These are phyloP conservation scores for Globisporangium sylvaticum DNA, from an alignment of 352 stramenopile species.

Conservation along the genomic window DNA sequence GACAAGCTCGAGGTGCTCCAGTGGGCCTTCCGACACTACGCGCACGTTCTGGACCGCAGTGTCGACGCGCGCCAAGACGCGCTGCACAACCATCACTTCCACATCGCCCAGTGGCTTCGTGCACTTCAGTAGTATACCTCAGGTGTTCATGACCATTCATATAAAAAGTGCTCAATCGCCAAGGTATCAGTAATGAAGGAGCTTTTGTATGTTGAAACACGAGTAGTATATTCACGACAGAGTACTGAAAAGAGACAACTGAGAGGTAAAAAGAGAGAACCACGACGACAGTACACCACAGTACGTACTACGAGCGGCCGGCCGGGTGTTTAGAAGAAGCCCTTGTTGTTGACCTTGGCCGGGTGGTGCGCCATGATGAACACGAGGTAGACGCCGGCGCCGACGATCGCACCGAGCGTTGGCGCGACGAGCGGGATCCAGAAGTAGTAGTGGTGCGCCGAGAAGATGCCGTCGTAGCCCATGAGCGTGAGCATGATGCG, in stretches of 20 bases:
- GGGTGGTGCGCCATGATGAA: slow-evolving; percentile 35
- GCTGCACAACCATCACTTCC: not conserved
- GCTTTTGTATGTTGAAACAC: not conserved
- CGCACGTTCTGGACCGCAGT: not conserved
- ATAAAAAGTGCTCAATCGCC: not conserved
- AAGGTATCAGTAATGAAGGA: not conserved
- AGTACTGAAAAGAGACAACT: not conserved
- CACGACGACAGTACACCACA: not conserved
- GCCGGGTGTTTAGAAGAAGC: slow-evolving; percentile 20
- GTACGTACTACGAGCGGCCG: not conserved
- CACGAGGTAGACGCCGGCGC: slow-evolving; percentile 23
- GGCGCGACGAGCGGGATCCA: slow-evolving; percentile 37
- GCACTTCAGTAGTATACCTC: not conserved
- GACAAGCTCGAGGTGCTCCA: slow-evolving; percentile 7
- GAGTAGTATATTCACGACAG: not conserved
- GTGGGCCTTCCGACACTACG: slow-evolving; percentile 2
- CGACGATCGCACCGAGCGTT: slow-evolving; percentile 22
- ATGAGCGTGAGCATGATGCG: slow-evolving; percentile 28
- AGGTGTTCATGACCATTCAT: not conserved
- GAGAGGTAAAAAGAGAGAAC: not conserved
- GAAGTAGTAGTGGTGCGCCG: slow-evolving; percentile 26
- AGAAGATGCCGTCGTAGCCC: slow-evolving; percentile 28
- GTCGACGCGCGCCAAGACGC: not conserved
- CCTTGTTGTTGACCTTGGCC: slow-evolving; percentile 17
- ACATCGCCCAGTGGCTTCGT: slow-evolving; percentile 6